Base-by-base conservation (phyloP, 306 rosid species). In the Quillaja saponaria region DNA sequence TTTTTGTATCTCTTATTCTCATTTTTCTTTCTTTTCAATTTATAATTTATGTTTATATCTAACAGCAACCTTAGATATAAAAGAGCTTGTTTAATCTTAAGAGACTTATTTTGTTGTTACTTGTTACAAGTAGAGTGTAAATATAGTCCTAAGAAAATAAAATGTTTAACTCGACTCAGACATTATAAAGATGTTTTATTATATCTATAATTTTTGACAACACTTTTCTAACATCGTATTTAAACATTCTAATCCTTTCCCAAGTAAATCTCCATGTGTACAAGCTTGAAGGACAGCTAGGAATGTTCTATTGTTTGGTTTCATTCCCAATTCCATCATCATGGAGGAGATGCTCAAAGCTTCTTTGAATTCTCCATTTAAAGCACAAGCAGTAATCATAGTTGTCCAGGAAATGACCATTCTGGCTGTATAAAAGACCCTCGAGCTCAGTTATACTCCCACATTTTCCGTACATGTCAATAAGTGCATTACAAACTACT, bases 221-320 rank as follows among this genome's bases (percentile, higher is more conserved):
- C n/a, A n/a, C n/a, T 66, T 72, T 42, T 60, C 41, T 4, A 71
- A 51, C 96, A 78, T 88, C 90, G 58, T 40, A 57, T 55, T 46
- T 64, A 85, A 82, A 55, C 45, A 64, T 64, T 85, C 73, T 72
- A 69, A 51, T 49, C 89, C 95, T 74, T 84, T 76, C 64, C 78
- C 82, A 17, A 87, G 84, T 47, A 78, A 69, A 62, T 91, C 95
- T 69, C 84, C 87, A 41, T 85, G 91, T 47, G 69, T 71, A 63
- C 91, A 80, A 74, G 87, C 95, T 76, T 85, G 91, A 78, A 82
- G 95, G 73, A 80, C 77, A 21, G 91, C 86, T 28, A 82, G 85
- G 76, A 87, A 84, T 45, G 91, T 82, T 61, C 82, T 16, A 64
- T 73, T 80, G 62, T 87, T 87, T 55, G 91, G 95, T 55, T 71